phyloP scores from a whole-genome alignment of 208 protist genomes.

The Crithidia brevicula region DNA sequence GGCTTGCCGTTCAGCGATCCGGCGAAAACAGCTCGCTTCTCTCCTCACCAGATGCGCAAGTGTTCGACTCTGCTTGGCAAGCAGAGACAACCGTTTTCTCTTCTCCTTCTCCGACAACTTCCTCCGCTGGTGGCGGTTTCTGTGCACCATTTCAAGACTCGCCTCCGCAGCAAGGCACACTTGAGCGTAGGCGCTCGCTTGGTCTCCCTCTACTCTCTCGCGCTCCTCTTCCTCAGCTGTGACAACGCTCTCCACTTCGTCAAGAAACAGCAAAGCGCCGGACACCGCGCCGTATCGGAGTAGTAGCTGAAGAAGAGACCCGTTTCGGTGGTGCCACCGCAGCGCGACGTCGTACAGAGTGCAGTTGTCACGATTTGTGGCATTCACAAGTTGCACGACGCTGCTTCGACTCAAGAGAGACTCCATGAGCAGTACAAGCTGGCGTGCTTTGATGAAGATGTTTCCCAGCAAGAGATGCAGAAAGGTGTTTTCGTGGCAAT shows the following conservation, averaged over 20 bases:
- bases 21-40: neutral
- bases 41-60: neutral
- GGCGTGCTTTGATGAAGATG: constrained; percentile 8
- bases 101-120: constrained; percentile 26
- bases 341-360: constrained; percentile 57
- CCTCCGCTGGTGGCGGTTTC: constrained; percentile 5
- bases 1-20: constrained; percentile 6
- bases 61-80: neutral
- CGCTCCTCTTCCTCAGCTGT: constrained; percentile 21
- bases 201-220: neutral
- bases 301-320: constrained; percentile 37
- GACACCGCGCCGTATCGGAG: constrained; percentile 37
- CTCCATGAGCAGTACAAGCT: constrained; percentile 41
- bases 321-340: constrained; percentile 16
- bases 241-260: constrained; percentile 12
- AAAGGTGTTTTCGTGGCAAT: constrained; percentile 54
- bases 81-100: neutral
- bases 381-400: constrained; percentile 35
- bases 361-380: constrained; percentile 24
- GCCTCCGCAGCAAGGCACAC: neutral
- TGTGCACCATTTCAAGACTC: neutral
- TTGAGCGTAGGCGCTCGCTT: neutral
- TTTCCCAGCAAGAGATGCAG: constrained; percentile 65
- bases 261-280: constrained; percentile 22
- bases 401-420: constrained; percentile 37